Conservation (phyloP, 1,284 basidiomycete genomes). For the Microbotryum saponariae region DNA sequence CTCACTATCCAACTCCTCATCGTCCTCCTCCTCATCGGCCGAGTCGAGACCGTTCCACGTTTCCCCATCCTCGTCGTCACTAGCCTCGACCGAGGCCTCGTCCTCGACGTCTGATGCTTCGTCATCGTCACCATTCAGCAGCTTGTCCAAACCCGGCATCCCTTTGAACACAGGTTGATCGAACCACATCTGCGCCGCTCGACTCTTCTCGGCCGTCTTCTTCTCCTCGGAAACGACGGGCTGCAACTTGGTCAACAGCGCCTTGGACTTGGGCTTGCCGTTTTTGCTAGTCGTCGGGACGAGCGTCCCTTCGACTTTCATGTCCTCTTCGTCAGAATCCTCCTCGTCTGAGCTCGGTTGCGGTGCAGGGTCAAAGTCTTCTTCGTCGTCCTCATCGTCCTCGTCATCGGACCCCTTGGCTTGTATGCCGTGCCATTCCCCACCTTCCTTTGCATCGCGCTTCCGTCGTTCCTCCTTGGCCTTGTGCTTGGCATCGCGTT, state of each 20-base stretch:
- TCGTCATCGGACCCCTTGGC: conserved; percentile 36
- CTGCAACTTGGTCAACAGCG: conserved; percentile 29
- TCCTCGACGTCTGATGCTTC: conserved; percentile 34
- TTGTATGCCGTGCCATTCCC: conserved; percentile 62
- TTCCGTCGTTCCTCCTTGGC: conserved; percentile 73
- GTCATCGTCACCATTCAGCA: conserved; percentile 43
- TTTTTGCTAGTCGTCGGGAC: conserved; percentile 7
- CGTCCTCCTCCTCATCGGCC: conserved; percentile 33
- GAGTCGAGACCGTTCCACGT: conserved; percentile 34
- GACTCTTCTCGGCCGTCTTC: conserved; percentile 44
- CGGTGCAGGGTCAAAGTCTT: conserved; percentile 39
- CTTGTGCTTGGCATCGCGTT: conserved; percentile 82
- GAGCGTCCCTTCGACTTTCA: conserved; percentile 51
- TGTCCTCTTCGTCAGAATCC: conserved; percentile 48
- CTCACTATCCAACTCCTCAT: conserved; percentile 1
- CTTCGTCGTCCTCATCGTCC: conserved; percentile 40
- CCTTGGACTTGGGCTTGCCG: conserved; percentile 27
- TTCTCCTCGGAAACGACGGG: conserved; percentile 19
- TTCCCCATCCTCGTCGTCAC: conserved; percentile 38
- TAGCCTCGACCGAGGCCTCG: conserved; percentile 40
- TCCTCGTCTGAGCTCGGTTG: conserved; percentile 31
- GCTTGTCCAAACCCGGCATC: conserved; percentile 51
- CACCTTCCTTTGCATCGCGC: conserved; percentile 56
- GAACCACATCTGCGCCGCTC: conserved; percentile 74
- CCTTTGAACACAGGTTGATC: conserved; percentile 85